These are phyloP conservation scores for Penicillium freii DNA, from an alignment of 2,329 filamentous ascomycete genomes.

Conservation along the genomic window DNA sequence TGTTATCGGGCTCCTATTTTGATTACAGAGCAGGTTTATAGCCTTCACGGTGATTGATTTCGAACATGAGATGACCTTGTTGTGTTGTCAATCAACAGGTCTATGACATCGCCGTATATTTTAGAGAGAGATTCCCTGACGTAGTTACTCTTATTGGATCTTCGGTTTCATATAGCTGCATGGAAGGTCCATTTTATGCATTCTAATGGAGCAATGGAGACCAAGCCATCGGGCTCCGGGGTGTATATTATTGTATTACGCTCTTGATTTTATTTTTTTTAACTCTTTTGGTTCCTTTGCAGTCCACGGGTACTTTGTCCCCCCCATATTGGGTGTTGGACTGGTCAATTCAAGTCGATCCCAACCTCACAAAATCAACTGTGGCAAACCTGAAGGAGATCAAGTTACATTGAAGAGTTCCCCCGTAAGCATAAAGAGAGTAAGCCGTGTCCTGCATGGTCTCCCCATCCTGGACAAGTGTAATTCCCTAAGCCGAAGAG, in stretches of 20 bases:
- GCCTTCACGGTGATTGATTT: not conserved
- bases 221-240: constrained; percentile 5
- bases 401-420: not conserved
- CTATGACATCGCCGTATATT: not conserved
- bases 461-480: not conserved
- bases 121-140: not conserved
- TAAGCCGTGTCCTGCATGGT: not conserved
- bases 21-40: not conserved
- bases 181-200: constrained; percentile 15
- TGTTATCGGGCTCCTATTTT: not conserved
- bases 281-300: not conserved
- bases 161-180: constrained; percentile 15
- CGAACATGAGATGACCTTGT: too few species aligned
- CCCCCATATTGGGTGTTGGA: not conserved
- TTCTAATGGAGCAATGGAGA: constrained; percentile 7
- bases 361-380: not conserved
- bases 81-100: too few species aligned
- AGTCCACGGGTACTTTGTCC: not conserved
- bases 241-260: not conserved
- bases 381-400: constrained; percentile 1
- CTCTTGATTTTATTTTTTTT: not conserved
- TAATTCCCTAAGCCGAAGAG: not conserved
- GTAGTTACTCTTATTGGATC: constrained; percentile 6
- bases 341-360: not conserved
- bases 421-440: not conserved